Base-by-base conservation (phyloP, 257 asterid genomes). In the Solanum clarkiae region DNA sequence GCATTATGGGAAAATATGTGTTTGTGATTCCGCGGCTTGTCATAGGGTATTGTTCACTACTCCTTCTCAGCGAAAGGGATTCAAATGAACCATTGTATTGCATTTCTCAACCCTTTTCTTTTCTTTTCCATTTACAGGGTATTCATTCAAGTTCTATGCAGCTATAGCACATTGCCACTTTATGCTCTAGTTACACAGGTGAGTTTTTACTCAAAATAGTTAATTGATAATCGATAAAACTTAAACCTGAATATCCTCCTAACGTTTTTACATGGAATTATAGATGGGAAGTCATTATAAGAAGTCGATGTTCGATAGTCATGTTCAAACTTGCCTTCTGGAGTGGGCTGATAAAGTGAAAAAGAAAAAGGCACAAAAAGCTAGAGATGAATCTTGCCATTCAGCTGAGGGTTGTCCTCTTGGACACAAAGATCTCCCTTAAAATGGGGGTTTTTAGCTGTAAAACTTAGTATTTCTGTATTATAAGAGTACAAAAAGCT, bases 171-270 rank as follows among this genome's bases (percentile, higher is more conserved):
- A 1, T 81, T 96, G 81, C 99, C 99, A 1, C 92, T 96, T 70
- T 96, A 96, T 85, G 98, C 98, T 70, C 87, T 96, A 3, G 99
- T 96, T n/a, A 94, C 99, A 18, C 99, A 96, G 98, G 99, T 94
- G 83, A 79, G 65, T 62, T 83, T 47, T 29, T 17, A 16, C 62
- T 49, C 62, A 6, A 14, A 9, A 54, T 4, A 51, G 2, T 36
- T 66, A 1, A 66, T 0, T 16, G 14, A 45, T 8, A 7, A 3
- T 7, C 4, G 45, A 24, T 24, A 10, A 15, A 75, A 75, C 10
- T 15, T 22, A 49, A 49, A 72, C 11, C 42, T 6, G n/a, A 13
- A 47, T 15, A 60, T 45, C 4, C 57, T 75, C 63, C 49, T 77
- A 53, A 77, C 9, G 8, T 15, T 75, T 45, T 80, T 85, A 49